Percentiles rank a stretch among this genome's conserved stretches.
phyloP scores from a whole-genome alignment of 2,329 filamentous ascomycete species.

The Fusarium subglutinans region DNA sequence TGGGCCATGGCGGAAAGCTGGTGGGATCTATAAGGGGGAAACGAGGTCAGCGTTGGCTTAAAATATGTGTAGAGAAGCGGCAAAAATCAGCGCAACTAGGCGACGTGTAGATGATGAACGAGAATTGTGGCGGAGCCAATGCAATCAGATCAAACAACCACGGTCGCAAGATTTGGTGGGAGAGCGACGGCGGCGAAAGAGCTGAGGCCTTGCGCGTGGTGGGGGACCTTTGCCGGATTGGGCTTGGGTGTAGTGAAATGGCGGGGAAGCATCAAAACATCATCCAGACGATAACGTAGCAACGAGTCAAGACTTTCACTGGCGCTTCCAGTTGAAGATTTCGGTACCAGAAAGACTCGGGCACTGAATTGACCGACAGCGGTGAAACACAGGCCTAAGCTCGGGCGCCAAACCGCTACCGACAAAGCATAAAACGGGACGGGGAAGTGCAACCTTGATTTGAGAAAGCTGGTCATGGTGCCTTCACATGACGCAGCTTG shows the following conservation, averaged over 20 bases:
- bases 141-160: constrained; percentile 36
- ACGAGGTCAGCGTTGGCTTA: constrained; percentile 22
- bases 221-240: constrained; percentile 44
- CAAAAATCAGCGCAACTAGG: constrained; percentile 20
- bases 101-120: constrained; percentile 19
- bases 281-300: constrained; percentile 33
- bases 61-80: constrained; percentile 9
- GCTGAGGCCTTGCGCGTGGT: constrained; percentile 39
- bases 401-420: background rate
- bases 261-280: constrained; percentile 44
- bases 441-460: constrained; percentile 52
- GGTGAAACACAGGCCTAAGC: background rate
- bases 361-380: constrained; percentile 7
- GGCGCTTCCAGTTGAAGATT: background rate
- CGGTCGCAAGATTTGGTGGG: constrained; percentile 38
- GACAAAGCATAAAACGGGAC: constrained; percentile 4
- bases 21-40: constrained; percentile 56
- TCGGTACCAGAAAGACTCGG: background rate
- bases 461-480: constrained; percentile 53
- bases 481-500: constrained; percentile 50
- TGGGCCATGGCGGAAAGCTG: constrained; percentile 69
- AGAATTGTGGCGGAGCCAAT: constrained; percentile 34
- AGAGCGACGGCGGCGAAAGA: constrained; percentile 37
- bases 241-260: constrained; percentile 43
- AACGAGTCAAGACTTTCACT: constrained; percentile 25